phyloP scores from a whole-genome alignment of 2,329 filamentous ascomycete species.

The Alternaria gansuensis region DNA sequence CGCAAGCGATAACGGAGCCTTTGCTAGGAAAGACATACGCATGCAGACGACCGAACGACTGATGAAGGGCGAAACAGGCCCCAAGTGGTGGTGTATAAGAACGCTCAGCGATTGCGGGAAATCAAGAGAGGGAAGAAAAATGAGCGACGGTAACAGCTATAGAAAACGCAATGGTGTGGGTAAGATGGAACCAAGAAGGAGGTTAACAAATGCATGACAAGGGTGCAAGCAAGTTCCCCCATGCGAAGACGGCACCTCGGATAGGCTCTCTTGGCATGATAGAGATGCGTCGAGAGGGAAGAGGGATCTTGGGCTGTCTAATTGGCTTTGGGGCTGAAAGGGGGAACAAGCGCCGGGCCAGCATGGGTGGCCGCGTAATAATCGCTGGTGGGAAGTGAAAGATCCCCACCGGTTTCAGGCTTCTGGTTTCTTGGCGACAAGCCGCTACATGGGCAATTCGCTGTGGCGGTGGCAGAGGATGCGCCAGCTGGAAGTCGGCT shows the following conservation, averaged over 20 bases:
- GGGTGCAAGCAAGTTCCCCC: constrained; percentile 43
- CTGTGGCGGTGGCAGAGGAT: constrained; percentile 19
- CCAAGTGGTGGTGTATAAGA: constrained; percentile 15
- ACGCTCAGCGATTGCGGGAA: constrained; percentile 13
- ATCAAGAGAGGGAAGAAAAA: constrained; percentile 23
- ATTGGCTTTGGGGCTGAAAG: constrained; percentile 32
- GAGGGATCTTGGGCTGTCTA: constrained; percentile 29
- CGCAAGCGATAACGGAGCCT: constrained; percentile 38
- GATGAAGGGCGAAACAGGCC: constrained; percentile 21
- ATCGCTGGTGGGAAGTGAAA: constrained; percentile 30
- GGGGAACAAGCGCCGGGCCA: constrained; percentile 36
- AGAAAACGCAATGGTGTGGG: constrained; percentile 35
- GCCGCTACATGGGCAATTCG: constrained; percentile 14
- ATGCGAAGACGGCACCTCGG: constrained; percentile 49
- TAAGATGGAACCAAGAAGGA: constrained; percentile 31
- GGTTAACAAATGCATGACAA: constrained; percentile 33
- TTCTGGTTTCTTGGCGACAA: constrained; percentile 30
- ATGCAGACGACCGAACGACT: constrained; percentile 31
- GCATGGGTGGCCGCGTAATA: constrained; percentile 43
- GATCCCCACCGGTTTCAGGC: constrained; percentile 37
- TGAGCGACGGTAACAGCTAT: constrained; percentile 37
- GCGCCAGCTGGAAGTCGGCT: constrained; percentile 3
- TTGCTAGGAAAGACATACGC: constrained; percentile 39
- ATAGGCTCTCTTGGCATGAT: constrained; percentile 41
- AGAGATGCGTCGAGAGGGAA: constrained; percentile 34